Base-by-base conservation (phyloP, 208 protist species). In the Leptomonas seymouri region DNA sequence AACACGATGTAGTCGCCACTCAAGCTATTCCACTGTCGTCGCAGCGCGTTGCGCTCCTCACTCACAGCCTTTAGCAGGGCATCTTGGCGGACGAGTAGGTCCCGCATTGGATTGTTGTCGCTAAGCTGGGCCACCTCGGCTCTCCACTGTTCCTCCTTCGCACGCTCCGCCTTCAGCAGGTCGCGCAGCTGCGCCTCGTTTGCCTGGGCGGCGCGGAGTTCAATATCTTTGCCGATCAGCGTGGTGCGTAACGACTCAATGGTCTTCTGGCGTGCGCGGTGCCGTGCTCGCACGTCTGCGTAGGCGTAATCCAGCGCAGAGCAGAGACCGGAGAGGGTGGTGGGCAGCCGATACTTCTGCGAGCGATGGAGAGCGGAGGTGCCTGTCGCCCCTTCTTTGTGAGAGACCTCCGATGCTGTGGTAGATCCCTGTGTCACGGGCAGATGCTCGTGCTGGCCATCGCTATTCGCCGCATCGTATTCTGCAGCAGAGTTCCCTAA, bases 1-100 rank as follows among this genome's bases (percentile, higher is more conserved):
- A 92, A 65, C 2, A 75, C 61, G 45, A 88, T 81, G 74, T 91
- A 94, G 51, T 94, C 82, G 20, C 71, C 74, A 44, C 76, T 90
- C 16, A 90, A 67, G 6, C 55, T 61, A n/a, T 67, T 66, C 89
- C 83, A 89, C 55, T 81, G 78, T 16, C 56, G 50, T 20, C 71
- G 82, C 71, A 93, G 79, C 27, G 64, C 78, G 51, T 85, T 77
- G 20, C 87, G 80, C 63, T 93, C 85, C 21, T 74, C 71, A n/a
- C 79, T 83, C 28, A 90, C 83, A 0, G 70, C 79, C 11, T 73
- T 56, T 31, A 93, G 44, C 6, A 89, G 73, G 0, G 71, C 66
- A 18, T 93, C 77, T 41, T 90, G 85, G 15, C 78, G 80, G 9
- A 83, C 75, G 23, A 90, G 74, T 14, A 93, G 68, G n/a, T 59